Evolutionary conservation across 768 basidiomycete genomes (phyloP), one percentile per base, ranked within the genome.

Genomic region (Amanita pallidorosea): DNA sequence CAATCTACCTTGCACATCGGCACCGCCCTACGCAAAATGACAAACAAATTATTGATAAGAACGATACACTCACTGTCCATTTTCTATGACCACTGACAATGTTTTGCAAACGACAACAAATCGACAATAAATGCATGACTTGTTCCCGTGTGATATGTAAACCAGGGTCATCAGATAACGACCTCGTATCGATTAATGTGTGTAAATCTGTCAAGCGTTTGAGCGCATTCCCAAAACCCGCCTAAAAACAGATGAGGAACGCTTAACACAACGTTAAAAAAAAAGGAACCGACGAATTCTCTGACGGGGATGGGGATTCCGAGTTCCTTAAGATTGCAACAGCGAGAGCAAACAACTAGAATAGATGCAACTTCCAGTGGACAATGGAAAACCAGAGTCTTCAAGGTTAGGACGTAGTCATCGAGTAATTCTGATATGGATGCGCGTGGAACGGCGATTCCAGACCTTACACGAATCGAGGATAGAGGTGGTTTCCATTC

Each of bases 271-370:
- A 18, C 1, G 6, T 38, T 36, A 4, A 22, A 44, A 53, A 44
- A 53, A 47, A 54, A 25, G 60, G 22, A 23, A 12, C 37, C 44
- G 23, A 79, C 78, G 25, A 76, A 55, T 4, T 80, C 76, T 56
- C 72, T 75, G 45, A 70, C 60, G 3, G 79, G 76, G n/a, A 82
- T 58, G 22, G 70, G 63, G 9, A 83, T 53, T 36, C 72, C 73
- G 4, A 84, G 61, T 47, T 72, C 63, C 57, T 80, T 74, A 18
- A 84, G 67, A 15, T 67, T 56, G 3, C 60, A 52, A 57, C 80
- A 81, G 17, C 57, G 51, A 17, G 63, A 60, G 56, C 72, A 73
- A 11, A 83, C 69, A 18, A 60, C 57, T 12, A 57, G 49, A 8
- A 81, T 58, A 15, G 69, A 67, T 7, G 72, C 69, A 6, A 60